Conservation (phyloP, 441 rosid genomes). For the Corymbia citriodora region DNA sequence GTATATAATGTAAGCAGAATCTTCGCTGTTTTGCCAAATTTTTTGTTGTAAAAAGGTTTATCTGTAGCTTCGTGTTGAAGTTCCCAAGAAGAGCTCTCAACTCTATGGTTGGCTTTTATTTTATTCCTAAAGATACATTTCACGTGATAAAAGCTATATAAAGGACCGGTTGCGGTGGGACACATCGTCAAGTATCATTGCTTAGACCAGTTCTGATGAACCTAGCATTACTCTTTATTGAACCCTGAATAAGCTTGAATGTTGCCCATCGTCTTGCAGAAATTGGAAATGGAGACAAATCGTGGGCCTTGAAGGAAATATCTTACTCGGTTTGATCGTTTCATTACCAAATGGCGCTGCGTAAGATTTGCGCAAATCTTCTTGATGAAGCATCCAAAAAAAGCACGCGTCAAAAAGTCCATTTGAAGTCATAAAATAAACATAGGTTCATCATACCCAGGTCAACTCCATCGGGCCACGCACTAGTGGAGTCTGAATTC, state of each 20-base stretch:
- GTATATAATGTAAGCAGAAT: neutral
- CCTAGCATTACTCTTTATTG: neutral
- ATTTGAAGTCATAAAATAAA: neutral
- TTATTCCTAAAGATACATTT: neutral
- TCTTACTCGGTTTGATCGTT: neutral
- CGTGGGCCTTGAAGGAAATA: neutral
- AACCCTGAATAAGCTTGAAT: neutral
- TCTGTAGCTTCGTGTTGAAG: neutral
- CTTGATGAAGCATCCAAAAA: neutral
- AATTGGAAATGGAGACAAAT: neutral
- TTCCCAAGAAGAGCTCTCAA: neutral
- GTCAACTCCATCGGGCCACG: neutral
- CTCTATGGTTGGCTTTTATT: neutral
- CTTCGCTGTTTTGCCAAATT: neutral
- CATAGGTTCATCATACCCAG: neutral
- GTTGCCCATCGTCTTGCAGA: neutral
- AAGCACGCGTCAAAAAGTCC: neutral
- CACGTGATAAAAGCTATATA: neutral
- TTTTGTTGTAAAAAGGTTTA: neutral
- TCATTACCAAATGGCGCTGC: neutral
- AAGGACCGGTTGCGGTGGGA: fast-evolving
- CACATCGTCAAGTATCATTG: too few species aligned
- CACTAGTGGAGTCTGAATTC: neutral
- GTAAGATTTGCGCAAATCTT: neutral
- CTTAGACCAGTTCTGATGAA: neutral